These are phyloP conservation scores for Debaryomyces hansenii DNA, from an alignment of 805 yeast genomes.

Conservation along the genomic window DNA sequence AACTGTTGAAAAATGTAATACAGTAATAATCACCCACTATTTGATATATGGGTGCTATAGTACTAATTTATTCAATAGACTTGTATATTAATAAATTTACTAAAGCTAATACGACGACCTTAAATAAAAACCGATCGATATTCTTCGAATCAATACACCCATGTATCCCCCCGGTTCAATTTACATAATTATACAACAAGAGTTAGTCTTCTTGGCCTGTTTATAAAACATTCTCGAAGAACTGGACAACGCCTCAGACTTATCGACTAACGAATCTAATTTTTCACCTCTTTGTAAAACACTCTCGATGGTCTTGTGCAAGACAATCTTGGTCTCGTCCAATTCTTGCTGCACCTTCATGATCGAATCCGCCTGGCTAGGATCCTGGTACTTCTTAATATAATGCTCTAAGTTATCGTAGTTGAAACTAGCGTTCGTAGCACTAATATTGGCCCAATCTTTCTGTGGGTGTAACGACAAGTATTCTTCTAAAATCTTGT, in stretches of 20 bases:
- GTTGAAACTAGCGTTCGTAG: conserved; percentile 45
- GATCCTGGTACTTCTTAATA: conserved; percentile 88
- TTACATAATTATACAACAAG: conserved; percentile 80
- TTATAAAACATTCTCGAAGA: conserved; percentile 93
- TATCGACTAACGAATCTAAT: conserved; percentile 89
- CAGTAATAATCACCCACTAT: neutral
- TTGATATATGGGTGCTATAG: conserved; percentile 1
- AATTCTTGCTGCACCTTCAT: conserved; percentile 97
- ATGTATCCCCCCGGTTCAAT: neutral
- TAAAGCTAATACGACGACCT: neutral
- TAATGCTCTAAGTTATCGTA: conserved; percentile 67
- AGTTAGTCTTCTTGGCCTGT: conserved; percentile 89
- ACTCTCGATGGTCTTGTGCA: conserved; percentile 92
- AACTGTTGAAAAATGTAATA: neutral
- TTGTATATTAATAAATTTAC: neutral
- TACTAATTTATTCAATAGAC: conserved; percentile 1
- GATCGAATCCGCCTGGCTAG: conserved; percentile 93
- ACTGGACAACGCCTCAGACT: conserved; percentile 87
- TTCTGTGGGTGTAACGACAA: conserved; percentile 73
- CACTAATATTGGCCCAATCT: conserved; percentile 60
- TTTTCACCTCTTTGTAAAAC: conserved; percentile 96
- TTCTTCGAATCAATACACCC: neutral
- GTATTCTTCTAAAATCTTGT: conserved; percentile 90
- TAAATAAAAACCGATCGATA: neutral
- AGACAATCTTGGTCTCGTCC: conserved; percentile 94